A percentile compares a stretch with the other conserved stretches of the same genome.
Evolutionary conservation across 140 eudicot genomes (phyloP).

Genomic region (Bidens hawaiensis): DNA sequence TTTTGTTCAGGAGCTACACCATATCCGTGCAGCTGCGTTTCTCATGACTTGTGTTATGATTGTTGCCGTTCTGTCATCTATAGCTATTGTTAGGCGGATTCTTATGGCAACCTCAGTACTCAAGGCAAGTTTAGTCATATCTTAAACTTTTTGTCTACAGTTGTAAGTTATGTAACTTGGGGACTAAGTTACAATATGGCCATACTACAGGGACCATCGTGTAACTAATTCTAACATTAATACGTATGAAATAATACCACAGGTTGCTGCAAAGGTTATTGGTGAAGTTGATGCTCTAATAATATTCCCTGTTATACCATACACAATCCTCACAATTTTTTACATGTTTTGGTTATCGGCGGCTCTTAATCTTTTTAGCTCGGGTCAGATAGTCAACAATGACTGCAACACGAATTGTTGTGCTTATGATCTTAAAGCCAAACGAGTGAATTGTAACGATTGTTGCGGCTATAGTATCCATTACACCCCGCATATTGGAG

Average conservation of each 20-base stretch:
- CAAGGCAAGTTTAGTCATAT: conserved; percentile 47
- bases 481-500: conserved; percentile 77
- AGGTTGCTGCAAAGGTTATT: conserved; percentile 97
- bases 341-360: conserved; percentile 89
- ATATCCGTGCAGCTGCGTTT: conserved; percentile 66
- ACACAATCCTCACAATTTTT: conserved; percentile 65
- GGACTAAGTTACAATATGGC: too few species aligned
- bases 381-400: conserved; percentile 60
- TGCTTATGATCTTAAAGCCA: conserved; percentile 69
- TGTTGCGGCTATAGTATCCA: conserved; percentile 80
- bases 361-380: conserved; percentile 80
- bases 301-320: conserved; percentile 77
- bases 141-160: neutral
- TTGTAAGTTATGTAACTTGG: too few species aligned
- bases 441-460: conserved; percentile 62
- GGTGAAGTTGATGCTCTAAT: conserved; percentile 95
- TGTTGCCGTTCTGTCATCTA: conserved; percentile 63
- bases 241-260: neutral
- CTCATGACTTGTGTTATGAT: conserved; percentile 74
- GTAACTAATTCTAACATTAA: too few species aligned
- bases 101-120: conserved; percentile 94
- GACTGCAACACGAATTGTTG: conserved; percentile 73
- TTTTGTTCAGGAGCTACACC: conserved; percentile 65
- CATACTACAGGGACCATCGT: too few species aligned
- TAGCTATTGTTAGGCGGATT: conserved; percentile 82